A percentile compares a stretch with the other conserved stretches of the same genome.
Evolutionary conservation across 257 asterid genomes (phyloP).

Genomic region (Fraxinus quadrangulata): DNA sequence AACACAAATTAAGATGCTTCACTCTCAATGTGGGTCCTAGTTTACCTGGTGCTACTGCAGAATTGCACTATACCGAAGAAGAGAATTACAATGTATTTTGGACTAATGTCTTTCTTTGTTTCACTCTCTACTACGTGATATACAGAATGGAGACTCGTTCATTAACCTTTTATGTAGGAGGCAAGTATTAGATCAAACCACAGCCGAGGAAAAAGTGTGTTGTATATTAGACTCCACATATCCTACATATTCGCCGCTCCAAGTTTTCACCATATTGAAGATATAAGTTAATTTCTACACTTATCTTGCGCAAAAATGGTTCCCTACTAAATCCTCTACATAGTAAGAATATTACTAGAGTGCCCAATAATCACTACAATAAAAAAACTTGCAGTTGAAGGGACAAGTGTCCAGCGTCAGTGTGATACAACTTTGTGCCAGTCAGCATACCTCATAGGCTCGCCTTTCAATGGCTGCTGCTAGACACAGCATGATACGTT

Average conservation of each 20-base stretch:
- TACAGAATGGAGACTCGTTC: too few relatives aligned
- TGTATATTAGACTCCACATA: too few relatives aligned
- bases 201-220: too few relatives aligned
- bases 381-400: background rate
- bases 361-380: background rate
- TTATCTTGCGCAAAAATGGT: background rate
- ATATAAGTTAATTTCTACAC: background rate
- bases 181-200: too few relatives aligned
- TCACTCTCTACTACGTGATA: too few relatives aligned
- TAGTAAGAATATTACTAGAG: background rate
- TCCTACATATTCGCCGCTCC: background rate
- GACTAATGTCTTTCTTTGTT: too few relatives aligned
- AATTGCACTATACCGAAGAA: too few relatives aligned
- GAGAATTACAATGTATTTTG: too few relatives aligned
- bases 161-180: too few relatives aligned
- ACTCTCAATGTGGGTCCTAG: background rate
- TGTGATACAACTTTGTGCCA: background rate
- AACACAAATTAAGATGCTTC: background rate
- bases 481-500: slow-evolving; percentile 69
- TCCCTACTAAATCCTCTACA: background rate
- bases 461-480: slow-evolving; percentile 90
- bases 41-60: too few relatives aligned
- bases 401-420: background rate
- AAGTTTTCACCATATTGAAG: background rate
- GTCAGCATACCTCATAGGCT: slow-evolving; percentile 54